Conservation (phyloP, 371 early-diverging fungal genomes). For the Mucor irregularis region DNA sequence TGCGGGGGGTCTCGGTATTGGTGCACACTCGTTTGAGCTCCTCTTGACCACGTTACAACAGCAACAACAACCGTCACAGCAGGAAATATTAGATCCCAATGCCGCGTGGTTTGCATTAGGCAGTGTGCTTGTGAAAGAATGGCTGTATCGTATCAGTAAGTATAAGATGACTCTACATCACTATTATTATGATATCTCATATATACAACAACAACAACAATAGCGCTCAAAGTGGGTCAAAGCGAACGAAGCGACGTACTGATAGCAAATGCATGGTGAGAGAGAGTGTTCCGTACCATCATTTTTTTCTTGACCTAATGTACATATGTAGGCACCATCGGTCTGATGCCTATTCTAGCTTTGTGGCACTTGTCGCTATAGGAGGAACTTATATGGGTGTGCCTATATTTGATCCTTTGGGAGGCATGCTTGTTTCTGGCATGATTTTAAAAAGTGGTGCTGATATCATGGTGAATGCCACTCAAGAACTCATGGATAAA, state of each 20-base stretch:
- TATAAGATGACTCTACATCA: neutral
- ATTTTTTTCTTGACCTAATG: too few species aligned
- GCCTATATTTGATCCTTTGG: conserved; percentile 68
- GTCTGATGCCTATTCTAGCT: conserved; percentile 66
- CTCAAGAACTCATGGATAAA: conserved; percentile 44
- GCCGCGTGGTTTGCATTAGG: conserved; percentile 69
- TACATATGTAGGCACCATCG: conserved; percentile 65
- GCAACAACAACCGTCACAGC: neutral
- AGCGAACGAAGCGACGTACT: conserved; percentile 62
- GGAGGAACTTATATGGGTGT: conserved; percentile 62
- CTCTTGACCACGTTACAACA: conserved; percentile 28
- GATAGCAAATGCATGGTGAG: conserved; percentile 68
- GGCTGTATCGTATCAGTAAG: conserved; percentile 59
- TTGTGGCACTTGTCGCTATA: conserved; percentile 65
- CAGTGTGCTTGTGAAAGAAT: conserved; percentile 63
- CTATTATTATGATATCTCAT: neutral
- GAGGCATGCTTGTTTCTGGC: conserved; percentile 61
- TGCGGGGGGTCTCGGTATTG: conserved; percentile 60
- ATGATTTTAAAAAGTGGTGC: conserved; percentile 59
- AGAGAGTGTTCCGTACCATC: too few species aligned
- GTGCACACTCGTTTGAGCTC: conserved; percentile 60
- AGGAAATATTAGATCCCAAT: conserved; percentile 48
- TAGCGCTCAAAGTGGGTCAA: conserved; percentile 52
- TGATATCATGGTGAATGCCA: conserved; percentile 39
- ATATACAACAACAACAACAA: too few species aligned